These are phyloP conservation scores for Phytophthora tentaculata DNA, from an alignment of 352 stramenopile genomes.

Conservation along the genomic window DNA sequence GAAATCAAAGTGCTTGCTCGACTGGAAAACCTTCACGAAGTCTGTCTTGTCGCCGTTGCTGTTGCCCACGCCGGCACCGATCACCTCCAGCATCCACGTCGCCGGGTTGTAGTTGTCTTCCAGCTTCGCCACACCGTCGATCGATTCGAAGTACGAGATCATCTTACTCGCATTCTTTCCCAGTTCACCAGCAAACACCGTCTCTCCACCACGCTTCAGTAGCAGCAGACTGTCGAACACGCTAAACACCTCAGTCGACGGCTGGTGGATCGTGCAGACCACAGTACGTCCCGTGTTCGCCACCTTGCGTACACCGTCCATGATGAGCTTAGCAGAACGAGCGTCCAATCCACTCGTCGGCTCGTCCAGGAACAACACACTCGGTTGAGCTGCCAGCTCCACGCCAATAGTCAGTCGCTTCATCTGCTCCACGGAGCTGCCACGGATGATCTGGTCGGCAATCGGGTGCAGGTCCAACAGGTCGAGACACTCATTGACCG, in stretches of 20 bases:
- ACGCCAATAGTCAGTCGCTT: slow-evolving; percentile 31
- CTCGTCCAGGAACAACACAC: slow-evolving; percentile 48
- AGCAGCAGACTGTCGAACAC: slow-evolving; percentile 31
- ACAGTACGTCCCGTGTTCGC: slow-evolving; percentile 64
- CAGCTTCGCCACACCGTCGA: slow-evolving; percentile 52
- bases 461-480: not conserved
- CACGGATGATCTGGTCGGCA: not conserved
- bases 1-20: slow-evolving; percentile 31
- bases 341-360: not conserved
- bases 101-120: slow-evolving; percentile 80
- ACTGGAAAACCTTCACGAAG: slow-evolving; percentile 43
- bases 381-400: slow-evolving; percentile 29
- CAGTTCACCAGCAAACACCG: slow-evolving; percentile 60
- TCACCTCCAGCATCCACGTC: slow-evolving; percentile 39
- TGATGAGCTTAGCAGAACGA: not conserved
- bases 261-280: slow-evolving; percentile 94
- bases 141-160: slow-evolving; percentile 34
- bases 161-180: slow-evolving; percentile 48
- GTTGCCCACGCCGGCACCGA: slow-evolving; percentile 54
- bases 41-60: slow-evolving; percentile 39
- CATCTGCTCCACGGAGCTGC: not conserved
- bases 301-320: not conserved
- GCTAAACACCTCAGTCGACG: slow-evolving; percentile 84
- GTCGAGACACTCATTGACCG: not conserved
- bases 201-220: slow-evolving; percentile 43